Conservation (phyloP, 305 asterid species). For the Fraxinus baroniana region DNA sequence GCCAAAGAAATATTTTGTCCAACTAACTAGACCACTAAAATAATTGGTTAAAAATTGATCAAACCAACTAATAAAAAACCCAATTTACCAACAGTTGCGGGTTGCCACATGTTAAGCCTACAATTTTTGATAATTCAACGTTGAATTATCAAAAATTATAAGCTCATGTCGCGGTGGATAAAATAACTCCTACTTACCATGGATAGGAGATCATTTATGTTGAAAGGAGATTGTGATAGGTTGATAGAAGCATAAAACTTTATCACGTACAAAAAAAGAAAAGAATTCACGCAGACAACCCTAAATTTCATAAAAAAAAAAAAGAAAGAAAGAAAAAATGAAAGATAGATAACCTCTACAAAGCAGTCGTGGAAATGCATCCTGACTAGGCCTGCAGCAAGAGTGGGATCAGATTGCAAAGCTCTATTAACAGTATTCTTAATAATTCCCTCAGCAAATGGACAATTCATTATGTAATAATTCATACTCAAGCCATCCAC, state of each 20-base stretch:
- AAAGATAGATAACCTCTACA: slow-evolving; percentile 44
- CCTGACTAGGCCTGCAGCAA: slow-evolving; percentile 73
- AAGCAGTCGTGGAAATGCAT: slow-evolving; percentile 98
- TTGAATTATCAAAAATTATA: too few relatives aligned
- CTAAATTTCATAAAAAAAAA: background rate
- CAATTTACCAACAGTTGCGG: too few relatives aligned
- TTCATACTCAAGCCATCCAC: slow-evolving; percentile 62
- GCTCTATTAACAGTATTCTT: slow-evolving; percentile 54
- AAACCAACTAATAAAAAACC: too few relatives aligned
- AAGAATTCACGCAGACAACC: background rate
- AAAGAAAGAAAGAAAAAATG: too few relatives aligned
- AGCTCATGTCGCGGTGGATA: too few relatives aligned
- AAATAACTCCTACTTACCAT: too few relatives aligned
- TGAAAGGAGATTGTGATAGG: background rate
- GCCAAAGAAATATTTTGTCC: too few relatives aligned
- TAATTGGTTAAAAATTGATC: too few relatives aligned
- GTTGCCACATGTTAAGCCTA: too few relatives aligned
- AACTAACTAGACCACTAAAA: too few relatives aligned
- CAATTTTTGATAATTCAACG: too few relatives aligned
- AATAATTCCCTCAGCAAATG: slow-evolving; percentile 54
- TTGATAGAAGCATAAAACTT: background rate
- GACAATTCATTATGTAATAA: slow-evolving; percentile 70
- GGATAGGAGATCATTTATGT: too few relatives aligned
- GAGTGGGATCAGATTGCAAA: slow-evolving; percentile 68
- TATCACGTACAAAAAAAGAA: background rate